Conservation (phyloP, 2,329 filamentous ascomycete species). For the Arthrobotrys pseudoclavata region DNA sequence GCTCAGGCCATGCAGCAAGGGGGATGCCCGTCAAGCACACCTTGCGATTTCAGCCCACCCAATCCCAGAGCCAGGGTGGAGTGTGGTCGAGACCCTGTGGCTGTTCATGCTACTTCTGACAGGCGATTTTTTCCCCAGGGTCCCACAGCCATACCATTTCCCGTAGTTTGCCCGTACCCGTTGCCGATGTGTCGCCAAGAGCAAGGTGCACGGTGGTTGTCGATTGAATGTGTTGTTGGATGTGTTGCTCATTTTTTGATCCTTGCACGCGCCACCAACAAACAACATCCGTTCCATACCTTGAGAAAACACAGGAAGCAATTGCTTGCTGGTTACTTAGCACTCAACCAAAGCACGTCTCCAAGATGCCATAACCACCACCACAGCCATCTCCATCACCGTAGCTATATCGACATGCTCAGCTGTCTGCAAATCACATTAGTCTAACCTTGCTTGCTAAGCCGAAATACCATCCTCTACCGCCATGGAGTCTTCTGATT, state of each 20-base stretch:
- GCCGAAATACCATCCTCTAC: not conserved
- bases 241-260: conserved; percentile 2
- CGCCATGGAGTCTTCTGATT: conserved; percentile 37
- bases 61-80: not conserved
- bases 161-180: too few relatives aligned
- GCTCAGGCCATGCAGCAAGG: conserved; percentile 34
- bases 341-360: not conserved
- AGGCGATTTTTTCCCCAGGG: conserved; percentile 3
- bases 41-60: conserved; percentile 4
- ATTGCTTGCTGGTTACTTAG: not conserved
- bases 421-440: not conserved
- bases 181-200: not conserved
- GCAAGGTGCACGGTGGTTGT: not conserved
- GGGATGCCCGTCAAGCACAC: conserved; percentile 28
- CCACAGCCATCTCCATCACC: not conserved
- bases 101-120: conserved; percentile 17
- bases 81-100: conserved; percentile 27
- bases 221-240: conserved; percentile 1
- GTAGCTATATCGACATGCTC: not conserved
- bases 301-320: conserved; percentile 10
- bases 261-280: conserved; percentile 6
- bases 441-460: not conserved
- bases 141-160: too few relatives aligned
- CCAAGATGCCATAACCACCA: conserved; percentile 6
- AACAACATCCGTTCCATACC: not conserved